Evolutionary conservation across 352 stramenopile species (phyloP).

Genomic region (Phytopythium montanum): DNA sequence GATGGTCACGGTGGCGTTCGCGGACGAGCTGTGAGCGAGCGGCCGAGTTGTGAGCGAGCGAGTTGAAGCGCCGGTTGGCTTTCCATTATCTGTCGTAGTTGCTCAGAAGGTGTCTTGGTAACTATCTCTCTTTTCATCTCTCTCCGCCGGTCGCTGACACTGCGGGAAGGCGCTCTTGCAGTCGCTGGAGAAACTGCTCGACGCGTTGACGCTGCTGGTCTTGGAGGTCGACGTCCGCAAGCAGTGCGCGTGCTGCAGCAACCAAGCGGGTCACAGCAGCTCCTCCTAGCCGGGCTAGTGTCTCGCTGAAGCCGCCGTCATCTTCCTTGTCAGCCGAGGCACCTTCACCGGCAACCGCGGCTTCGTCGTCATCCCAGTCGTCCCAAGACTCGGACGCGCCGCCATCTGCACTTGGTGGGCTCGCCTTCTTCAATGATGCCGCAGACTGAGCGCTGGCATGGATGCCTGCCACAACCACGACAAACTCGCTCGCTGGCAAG

Average conservation of each 20-base stretch:
- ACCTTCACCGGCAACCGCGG: not conserved
- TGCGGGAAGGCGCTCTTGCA: not conserved
- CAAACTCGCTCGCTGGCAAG: not conserved
- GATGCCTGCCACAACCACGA: not conserved
- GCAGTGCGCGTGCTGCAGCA: not conserved
- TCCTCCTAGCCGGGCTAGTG: not conserved
- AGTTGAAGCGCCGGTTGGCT: not conserved
- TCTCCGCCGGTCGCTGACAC: not conserved
- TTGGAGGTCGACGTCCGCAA: not conserved
- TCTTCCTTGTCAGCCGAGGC: not conserved
- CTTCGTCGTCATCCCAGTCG: constrained; percentile 37
- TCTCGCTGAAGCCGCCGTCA: not conserved
- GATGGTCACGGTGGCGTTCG: not conserved
- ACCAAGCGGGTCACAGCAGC: not conserved
- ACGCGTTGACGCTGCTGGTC: not conserved
- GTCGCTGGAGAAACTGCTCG: not conserved
- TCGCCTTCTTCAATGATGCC: not conserved
- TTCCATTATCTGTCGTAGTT: not conserved
- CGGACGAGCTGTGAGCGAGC: not conserved
- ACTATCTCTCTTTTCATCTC: not conserved
- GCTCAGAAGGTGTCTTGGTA: not conserved
- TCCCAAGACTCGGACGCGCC: constrained; percentile 20
- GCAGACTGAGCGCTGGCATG: not conserved
- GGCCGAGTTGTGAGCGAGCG: not conserved
- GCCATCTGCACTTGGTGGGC: not conserved